Conservation (phyloP, 768 basidiomycete species). For the Leucosporidium creatinivorum region DNA sequence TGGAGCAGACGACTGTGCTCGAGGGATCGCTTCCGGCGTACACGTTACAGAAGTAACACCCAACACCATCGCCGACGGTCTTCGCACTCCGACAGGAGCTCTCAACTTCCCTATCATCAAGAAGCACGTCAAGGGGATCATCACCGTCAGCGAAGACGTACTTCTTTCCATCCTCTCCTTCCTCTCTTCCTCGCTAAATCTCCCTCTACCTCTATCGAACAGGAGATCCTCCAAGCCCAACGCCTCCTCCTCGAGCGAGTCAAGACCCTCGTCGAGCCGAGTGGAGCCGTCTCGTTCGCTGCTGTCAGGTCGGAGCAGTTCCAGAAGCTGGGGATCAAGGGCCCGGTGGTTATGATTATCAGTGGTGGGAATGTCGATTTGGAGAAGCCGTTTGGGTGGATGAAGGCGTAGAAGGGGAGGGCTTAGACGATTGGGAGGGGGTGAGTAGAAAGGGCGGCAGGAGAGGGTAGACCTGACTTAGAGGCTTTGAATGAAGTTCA, state of each 20-base stretch:
- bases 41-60: conserved; percentile 33
- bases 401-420: not conserved
- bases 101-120: conserved; percentile 17
- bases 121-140: conserved; percentile 33
- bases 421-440: too few relatives aligned
- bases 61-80: conserved; percentile 38
- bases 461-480: too few relatives aligned
- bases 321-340: not conserved
- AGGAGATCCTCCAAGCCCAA: conserved; percentile 35
- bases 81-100: conserved; percentile 34
- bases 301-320: conserved; percentile 32
- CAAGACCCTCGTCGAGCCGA: conserved; percentile 38
- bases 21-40: conserved; percentile 30
- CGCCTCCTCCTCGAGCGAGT: conserved; percentile 35
- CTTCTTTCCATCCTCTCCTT: too few relatives aligned
- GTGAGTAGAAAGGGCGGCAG: too few relatives aligned
- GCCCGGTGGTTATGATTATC: not conserved
- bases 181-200: not conserved
- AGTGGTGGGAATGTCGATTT: conserved; percentile 3
- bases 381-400: not conserved
- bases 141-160: conserved; percentile 33
- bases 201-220: too few relatives aligned
- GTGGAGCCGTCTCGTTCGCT: conserved; percentile 36
- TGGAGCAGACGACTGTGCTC: conserved; percentile 36
- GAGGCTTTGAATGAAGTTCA: too few relatives aligned